These are phyloP conservation scores for California macrophylla DNA, from an alignment of 441 rosid species.

Conservation along the genomic window DNA sequence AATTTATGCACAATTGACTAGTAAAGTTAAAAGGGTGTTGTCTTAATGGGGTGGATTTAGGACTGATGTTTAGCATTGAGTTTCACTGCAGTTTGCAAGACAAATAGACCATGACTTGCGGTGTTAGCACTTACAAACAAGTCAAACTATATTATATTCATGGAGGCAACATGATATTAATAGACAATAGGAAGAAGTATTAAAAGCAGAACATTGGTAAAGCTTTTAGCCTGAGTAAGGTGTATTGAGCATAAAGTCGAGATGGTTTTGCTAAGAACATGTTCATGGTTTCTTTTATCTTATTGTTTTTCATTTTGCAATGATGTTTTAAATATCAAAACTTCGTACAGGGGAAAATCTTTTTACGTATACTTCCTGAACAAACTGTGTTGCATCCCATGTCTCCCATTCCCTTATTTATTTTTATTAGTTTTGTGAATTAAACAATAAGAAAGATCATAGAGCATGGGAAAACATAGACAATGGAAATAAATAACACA, in stretches of 20 bases:
- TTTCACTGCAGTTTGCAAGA: neutral
- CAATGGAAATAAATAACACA: neutral
- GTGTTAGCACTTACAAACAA: neutral
- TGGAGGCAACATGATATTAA: neutral
- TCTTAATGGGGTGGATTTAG: neutral
- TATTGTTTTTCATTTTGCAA: neutral
- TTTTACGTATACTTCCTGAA: neutral
- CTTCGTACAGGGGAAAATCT: neutral
- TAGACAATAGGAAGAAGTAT: neutral
- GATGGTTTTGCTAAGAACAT: neutral
- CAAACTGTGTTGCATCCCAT: neutral
- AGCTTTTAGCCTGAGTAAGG: neutral
- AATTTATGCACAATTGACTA: neutral
- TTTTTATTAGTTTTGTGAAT: neutral
- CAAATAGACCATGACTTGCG: too few species aligned
- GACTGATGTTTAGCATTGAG: neutral
- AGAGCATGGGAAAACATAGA: neutral
- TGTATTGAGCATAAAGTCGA: too few species aligned
- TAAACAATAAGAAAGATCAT: neutral
- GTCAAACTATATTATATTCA: neutral
- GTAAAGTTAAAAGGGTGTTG: neutral
- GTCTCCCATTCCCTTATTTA: neutral
- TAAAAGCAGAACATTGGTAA: neutral
- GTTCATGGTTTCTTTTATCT: neutral
- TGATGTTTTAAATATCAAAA: neutral